Conservation (phyloP, 768 basidiomycete genomes). For the Paxillus rubicundulus region DNA sequence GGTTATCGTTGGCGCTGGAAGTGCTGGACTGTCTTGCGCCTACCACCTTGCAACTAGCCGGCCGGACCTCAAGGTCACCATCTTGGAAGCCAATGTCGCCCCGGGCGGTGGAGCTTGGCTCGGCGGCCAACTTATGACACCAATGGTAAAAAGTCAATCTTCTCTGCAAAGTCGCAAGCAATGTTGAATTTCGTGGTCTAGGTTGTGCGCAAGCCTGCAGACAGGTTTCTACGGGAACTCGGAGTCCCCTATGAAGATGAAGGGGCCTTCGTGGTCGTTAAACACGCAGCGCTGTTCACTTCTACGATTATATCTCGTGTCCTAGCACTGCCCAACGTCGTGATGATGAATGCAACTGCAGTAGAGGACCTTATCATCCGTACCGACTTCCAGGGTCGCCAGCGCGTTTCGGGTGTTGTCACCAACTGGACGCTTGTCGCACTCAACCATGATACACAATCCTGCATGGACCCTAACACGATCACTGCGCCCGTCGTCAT, state of each 20-base stretch:
- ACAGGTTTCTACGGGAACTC: constrained; percentile 65
- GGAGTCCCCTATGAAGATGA: constrained; percentile 78
- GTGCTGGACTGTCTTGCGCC: constrained; percentile 68
- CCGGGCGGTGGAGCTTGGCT: constrained; percentile 80
- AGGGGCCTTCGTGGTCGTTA: constrained; percentile 74
- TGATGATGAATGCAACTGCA: constrained; percentile 74
- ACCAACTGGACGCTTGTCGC: constrained; percentile 52
- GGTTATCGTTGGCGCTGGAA: constrained; percentile 73
- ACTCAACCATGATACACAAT: constrained; percentile 71
- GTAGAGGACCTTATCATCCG: constrained; percentile 79
- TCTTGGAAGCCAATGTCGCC: constrained; percentile 77
- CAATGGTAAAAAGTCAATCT: constrained; percentile 52
- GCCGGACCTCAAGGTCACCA: constrained; percentile 63
- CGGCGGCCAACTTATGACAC: constrained; percentile 75
- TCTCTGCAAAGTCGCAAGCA: background rate
- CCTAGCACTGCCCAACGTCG: constrained; percentile 67
- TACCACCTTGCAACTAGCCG: constrained; percentile 66
- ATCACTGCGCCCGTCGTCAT: constrained; percentile 77
- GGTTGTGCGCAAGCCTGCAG: constrained; percentile 77
- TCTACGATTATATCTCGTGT: constrained; percentile 71
- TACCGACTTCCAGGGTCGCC: constrained; percentile 42
- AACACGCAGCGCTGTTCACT: constrained; percentile 80
- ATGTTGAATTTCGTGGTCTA: constrained; percentile 21
- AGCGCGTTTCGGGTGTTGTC: constrained; percentile 53
- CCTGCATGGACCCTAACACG: constrained; percentile 76